Evolutionary conservation across 1,284 basidiomycete species (phyloP), one percentile per base, ranked within the genome.

Genomic region (Cutaneotrichosporon sp.): DNA sequence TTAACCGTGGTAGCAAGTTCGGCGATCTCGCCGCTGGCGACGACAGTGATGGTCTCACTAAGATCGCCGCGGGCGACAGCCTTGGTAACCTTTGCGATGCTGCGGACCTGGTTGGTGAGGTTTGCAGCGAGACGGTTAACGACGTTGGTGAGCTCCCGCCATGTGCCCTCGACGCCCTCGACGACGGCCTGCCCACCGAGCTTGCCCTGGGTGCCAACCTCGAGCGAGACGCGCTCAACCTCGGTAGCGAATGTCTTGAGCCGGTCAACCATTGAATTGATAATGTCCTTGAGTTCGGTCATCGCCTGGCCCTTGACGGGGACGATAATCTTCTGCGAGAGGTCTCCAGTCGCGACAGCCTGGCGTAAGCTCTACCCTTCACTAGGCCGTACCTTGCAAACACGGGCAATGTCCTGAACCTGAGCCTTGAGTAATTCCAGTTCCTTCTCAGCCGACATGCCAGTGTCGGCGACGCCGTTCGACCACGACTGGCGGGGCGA

Each of bases 1-100:
- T 99, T 99, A 79, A 99, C 94, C 42, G 94, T 99, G 67, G 95
- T 93, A 83, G 98, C 98, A 75, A 99, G 83, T 80, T 98, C 96
- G 60, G 97, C 84, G 62, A 99, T 97, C 81, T 99, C 97, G 47
- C 97, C 96, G 51, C 90, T 88, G 1, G 96, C 96, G 74, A 97
- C 91, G 72, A 99, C 95, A 63, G 96, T 92, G 72, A 99, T 98
- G 76, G 97, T 94, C 76, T 96, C 92, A 40, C 89, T 91, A 69
- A 99, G 83, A 82, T 99, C 97, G 56, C 97, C 97, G 66, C 90
- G 84, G 0, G 97, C 95, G 75, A 99, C 95, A 11, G 97, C 97
- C 76, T 94, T 98, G n/a, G 96, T 99, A 75, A 96, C 92, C 75
- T 88, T 88, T 32, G 96, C 93, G 75, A 99, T 98, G 71, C 89